Evolutionary conservation across 306 rosid species (phyloP), one percentile per base, ranked within the genome.

Genomic region (Cotoneaster glaucophyllus): DNA sequence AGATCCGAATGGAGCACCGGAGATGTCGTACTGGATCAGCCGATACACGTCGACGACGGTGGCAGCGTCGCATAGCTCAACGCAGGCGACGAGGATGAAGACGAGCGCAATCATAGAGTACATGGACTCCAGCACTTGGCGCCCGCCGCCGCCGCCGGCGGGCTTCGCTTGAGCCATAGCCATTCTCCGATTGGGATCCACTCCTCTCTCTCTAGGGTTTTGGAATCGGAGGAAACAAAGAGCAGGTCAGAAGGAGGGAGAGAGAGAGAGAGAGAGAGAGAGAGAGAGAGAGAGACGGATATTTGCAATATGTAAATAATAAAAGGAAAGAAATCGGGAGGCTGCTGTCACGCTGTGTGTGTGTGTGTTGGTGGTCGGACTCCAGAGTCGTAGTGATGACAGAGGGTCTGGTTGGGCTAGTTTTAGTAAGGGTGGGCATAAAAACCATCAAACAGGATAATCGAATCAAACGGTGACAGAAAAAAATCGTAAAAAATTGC

Each of bases 11-110:
- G 97, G 97, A 41, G 77, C 87, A 1, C 97, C 97, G 7, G 97
- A 87, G 79, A 95, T 89, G 73, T 95, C 99, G 78, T 95, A 95
- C 74, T 95, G 99, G 77, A 95, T 95, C 64, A 95, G 86, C 2
- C 98, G 93, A 81, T 92, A 96, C 44, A 96, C 98, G 32, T 96
- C 99, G 69, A 96, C 99, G 53, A 90, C 98, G 13, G 98, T 87
- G 81, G 98, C 99, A 76, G 90, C 98, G 86, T 93, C 97, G 59
- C 99, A 89, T 77, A 96, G 89, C 86, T 93, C 99, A 52, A 88
- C 96, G 82, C 96, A 92, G 44, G 97, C 93, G 29, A 96, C 83
- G 57, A 96, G 87, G 44, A 96, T 69, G 86, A 90, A 83, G 48
- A 90, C 82, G 18, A 92, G 87, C 6, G 96, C 97, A 76, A 96